Evolutionary conservation across 1,284 basidiomycete species (phyloP), one percentile per base, ranked within the genome.

Genomic region (Xerocomus minutiporus): DNA sequence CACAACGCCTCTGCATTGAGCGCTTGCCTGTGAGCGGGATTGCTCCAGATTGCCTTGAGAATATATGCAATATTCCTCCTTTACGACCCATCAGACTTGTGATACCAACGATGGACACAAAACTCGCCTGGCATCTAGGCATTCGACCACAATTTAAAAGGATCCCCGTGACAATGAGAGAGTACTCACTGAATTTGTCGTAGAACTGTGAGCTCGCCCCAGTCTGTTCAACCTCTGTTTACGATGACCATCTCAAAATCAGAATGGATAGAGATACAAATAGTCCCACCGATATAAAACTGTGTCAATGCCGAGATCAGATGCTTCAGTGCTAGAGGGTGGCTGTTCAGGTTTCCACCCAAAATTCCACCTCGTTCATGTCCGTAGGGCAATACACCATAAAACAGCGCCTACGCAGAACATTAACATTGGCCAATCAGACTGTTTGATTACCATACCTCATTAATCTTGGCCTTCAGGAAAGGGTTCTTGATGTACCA

Each of bases 401-500:
- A 88, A 67, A 91, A 93, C 29, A 97, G 70, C 7, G 91, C 87
- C 90, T 96, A 57, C 2, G 9, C 11, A n/a, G 12, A 54, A 53
- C 11, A 25, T 56, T 36, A 53, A 56, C n/a, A 31, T 52, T 17
- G 45, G 1, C 12, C 31, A 26, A 6, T 7, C 6, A 2, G 26
- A 23, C 48, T 6, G n/a, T 39, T 46, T 38, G 43, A 35, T 15
- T n/a, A 31, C 11, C 31, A 11, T 41, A 93, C 92, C 65, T 96
- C 93, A 58, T 97, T 93, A 42, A 99, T 86, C 72, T 99, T 97
- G n/a, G 93, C 86, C 71, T 97, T 98, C 61, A 99, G 71, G 78
- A 97, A 98, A 0, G 97, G 97, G 61, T 99, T 99, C 75, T 97
- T 97, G 75, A 99, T 94, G 69, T 96, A 98, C 83, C 90, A 92